Conservation (phyloP, 225 moss, liverwort and hornwort genomes). For the Bryum argenteum region DNA sequence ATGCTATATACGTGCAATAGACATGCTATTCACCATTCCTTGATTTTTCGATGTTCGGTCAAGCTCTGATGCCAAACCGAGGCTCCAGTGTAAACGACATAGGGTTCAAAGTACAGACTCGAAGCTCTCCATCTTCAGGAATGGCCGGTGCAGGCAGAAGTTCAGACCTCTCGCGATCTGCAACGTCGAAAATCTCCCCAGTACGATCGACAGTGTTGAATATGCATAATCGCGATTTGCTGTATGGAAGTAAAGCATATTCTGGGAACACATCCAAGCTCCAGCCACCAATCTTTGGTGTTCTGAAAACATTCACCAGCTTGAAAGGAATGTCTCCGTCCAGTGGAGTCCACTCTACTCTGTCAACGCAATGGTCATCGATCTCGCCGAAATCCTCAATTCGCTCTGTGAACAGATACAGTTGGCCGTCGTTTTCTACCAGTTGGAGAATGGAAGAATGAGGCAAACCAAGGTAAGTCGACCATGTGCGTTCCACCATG, state of each 20-base stretch:
- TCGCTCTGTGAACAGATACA: conserved; percentile 27
- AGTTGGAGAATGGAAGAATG: conserved; percentile 4
- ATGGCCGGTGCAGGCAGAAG: neutral
- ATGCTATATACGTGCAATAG: too few relatives aligned
- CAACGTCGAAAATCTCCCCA: neutral
- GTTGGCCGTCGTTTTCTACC: neutral
- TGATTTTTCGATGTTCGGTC: too few relatives aligned
- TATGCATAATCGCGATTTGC: neutral
- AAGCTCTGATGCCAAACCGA: conserved; percentile 6
- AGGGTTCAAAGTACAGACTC: neutral
- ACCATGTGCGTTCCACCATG: conserved; percentile 11
- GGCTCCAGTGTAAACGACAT: conserved; percentile 18
- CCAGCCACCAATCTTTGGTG: neutral
- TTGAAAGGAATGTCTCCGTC: neutral
- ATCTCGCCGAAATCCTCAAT: neutral
- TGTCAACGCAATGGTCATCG: conserved; percentile 2
- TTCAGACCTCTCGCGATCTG: neutral
- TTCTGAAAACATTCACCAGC: neutral
- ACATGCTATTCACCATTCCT: too few relatives aligned
- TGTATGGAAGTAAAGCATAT: neutral
- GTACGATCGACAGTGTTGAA: neutral
- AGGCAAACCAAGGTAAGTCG: neutral
- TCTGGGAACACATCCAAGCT: conserved; percentile 2
- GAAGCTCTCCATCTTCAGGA: neutral
- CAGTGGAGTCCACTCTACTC: neutral